Conservation (phyloP, 2,329 filamentous ascomycete genomes). For the Penicillium sp. region DNA sequence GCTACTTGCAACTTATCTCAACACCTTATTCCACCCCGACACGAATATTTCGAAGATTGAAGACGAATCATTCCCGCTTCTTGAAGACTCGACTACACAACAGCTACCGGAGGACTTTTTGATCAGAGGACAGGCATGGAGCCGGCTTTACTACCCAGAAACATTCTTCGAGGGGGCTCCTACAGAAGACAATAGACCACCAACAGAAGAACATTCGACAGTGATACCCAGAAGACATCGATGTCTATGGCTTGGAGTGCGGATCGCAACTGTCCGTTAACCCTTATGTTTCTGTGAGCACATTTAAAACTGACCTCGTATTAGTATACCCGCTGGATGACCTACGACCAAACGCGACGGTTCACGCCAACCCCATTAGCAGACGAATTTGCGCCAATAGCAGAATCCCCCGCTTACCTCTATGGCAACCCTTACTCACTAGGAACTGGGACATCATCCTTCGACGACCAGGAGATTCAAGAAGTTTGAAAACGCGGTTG, state of each 20-base stretch:
- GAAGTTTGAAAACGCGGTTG: constrained; percentile 3
- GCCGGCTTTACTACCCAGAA: constrained; percentile 47
- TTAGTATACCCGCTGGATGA: constrained; percentile 43
- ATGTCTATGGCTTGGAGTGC: constrained; percentile 51
- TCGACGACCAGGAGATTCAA: constrained; percentile 7
- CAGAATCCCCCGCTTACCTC: constrained; percentile 17
- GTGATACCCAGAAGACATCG: constrained; percentile 50
- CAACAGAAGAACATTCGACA: constrained; percentile 51
- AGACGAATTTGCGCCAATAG: constrained; percentile 19
- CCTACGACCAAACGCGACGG: constrained; percentile 31
- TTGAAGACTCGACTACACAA: constrained; percentile 39
- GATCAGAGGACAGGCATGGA: constrained; percentile 57
- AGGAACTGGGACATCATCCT: not conserved
- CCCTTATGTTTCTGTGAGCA: not conserved
- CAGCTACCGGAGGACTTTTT: constrained; percentile 60
- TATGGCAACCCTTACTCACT: constrained; percentile 4
- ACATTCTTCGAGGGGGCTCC: constrained; percentile 51
- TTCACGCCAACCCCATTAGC: constrained; percentile 37
- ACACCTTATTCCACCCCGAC: constrained; percentile 48
- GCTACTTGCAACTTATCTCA: constrained; percentile 52
- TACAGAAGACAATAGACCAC: constrained; percentile 55
- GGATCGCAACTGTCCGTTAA: constrained; percentile 43
- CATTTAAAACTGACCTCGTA: not conserved
- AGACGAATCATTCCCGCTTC: constrained; percentile 41
- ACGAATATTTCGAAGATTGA: constrained; percentile 38